Evolutionary conservation across 306 rosid genomes (phyloP), one percentile per base, ranked within the genome.

Genomic region (Cicer judaicum): DNA sequence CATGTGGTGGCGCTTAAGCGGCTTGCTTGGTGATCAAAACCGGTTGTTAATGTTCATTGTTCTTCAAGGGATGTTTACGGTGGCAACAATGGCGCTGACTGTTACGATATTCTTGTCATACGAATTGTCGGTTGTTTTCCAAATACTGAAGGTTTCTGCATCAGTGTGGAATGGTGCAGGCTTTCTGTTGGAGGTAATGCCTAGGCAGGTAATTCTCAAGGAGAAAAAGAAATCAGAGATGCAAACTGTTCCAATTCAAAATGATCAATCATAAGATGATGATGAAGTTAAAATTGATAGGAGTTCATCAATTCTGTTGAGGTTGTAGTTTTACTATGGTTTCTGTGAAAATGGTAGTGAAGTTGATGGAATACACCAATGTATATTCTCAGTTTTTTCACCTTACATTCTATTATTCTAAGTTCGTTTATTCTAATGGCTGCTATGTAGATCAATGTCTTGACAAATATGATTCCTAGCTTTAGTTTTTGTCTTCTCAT

Each of bases 131-230:
- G 81, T 77, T 5, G 49, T 83, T 82, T 94, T 94, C 86, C 97
- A 92, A 80, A 4, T 92, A 59, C 96, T 94, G 38, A 94, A 94
- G 86, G 89, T 94, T 68, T 87, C 97, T 36, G 96, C 99, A 1
- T 40, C 98, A 6, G 81, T 87, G 1, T 94, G 99, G 99, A 87
- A 94, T 83, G 98, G 99, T 6, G 99, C 96, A 46, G 89, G 96
- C 84, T 94, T 92, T 78, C 81, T 94, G 77, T 84, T 94, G 8
- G 99, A 94, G 4, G 99, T 94, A 29, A 90, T 94, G 99, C 99
- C 99, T 7, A 82, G 89, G 88, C 96, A 94, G 70, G 99, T 86
- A 64, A 87, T 94, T 80, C 92, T 85, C 49, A 90, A 90, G 84
- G 96, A 92, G 89, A 88, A 89, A 60, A 92, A 88, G 93, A 94